phyloP scores from a whole-genome alignment of 2,329 filamentous ascomycete genomes.

The Boeremia exigua region DNA sequence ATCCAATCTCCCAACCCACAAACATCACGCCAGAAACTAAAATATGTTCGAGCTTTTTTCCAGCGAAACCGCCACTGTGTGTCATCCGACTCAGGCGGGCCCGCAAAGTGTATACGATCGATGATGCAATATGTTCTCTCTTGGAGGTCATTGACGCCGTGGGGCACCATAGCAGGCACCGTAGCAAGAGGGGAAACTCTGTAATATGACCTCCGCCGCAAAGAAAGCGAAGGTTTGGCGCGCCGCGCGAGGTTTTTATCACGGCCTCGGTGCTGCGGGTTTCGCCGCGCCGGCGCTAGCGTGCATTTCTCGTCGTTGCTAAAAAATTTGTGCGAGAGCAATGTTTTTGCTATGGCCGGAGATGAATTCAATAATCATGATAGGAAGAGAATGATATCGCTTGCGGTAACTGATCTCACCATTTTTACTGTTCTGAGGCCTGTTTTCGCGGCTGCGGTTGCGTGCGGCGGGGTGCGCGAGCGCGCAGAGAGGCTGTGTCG shows the following conservation, averaged over 20 bases:
- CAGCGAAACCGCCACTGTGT: conserved; percentile 46
- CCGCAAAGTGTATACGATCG: conserved; percentile 52
- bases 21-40: not conserved
- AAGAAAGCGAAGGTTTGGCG: conserved; percentile 63
- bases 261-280: conserved; percentile 1
- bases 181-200: conserved; percentile 80
- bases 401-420: conserved; percentile 45
- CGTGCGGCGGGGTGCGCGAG: not conserved
- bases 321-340: not conserved
- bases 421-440: conserved; percentile 44
- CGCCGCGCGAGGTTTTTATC: conserved; percentile 31
- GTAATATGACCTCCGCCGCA: conserved; percentile 74
- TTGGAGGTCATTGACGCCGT: conserved; percentile 83
- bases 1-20: not conserved
- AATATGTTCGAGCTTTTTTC: conserved; percentile 62
- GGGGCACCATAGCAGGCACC: conserved; percentile 54
- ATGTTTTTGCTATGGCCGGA: conserved; percentile 36
- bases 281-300: conserved; percentile 9
- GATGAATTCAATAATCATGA: conserved; percentile 46
- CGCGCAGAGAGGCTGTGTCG: conserved; percentile 1
- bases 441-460: too few relatives aligned
- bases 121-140: conserved; percentile 74
- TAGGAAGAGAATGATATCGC: conserved; percentile 51
- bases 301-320: not conserved
- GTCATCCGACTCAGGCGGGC: conserved; percentile 30